These are phyloP conservation scores for Fusarium piperis DNA, from an alignment of 2,329 filamentous ascomycete genomes.

Conservation along the genomic window DNA sequence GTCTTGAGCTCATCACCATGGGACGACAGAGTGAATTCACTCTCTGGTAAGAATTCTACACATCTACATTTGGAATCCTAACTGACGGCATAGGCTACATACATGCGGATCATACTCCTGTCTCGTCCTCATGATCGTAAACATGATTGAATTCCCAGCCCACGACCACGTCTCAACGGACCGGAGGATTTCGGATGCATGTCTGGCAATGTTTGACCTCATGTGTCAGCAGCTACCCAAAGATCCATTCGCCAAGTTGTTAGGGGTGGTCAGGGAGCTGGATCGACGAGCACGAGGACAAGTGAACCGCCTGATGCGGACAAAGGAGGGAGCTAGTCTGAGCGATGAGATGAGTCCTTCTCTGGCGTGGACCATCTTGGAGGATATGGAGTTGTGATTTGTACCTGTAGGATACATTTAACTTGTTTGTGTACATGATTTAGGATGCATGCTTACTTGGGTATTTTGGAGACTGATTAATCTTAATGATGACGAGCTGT, in stretches of 20 bases:
- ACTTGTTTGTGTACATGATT: background rate
- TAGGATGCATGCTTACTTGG: no score
- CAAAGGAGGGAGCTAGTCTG: background rate
- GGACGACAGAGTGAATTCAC: constrained; percentile 22
- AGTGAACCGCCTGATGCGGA: constrained; percentile 1
- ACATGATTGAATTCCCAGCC: constrained; percentile 35
- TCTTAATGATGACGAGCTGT: background rate
- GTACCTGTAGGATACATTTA: background rate
- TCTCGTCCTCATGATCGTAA: constrained; percentile 29
- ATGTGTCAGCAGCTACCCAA: background rate
- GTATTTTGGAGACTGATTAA: no score
- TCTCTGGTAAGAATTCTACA: constrained; percentile 10
- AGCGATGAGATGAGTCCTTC: constrained; percentile 17
- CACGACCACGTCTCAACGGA: constrained; percentile 1
- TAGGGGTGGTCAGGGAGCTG: constrained; percentile 22
- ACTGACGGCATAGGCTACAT: constrained; percentile 21
- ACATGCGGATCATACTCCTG: constrained; percentile 26
- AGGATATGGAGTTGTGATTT: constrained; percentile 22
- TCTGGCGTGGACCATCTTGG: constrained; percentile 14
- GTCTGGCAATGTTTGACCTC: background rate
- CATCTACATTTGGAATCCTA: accelerated
- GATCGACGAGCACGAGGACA: constrained; percentile 29
- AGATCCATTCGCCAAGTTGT: constrained; percentile 10
- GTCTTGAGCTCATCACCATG: constrained; percentile 14
- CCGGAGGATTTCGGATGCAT: constrained; percentile 12